Percentiles rank a stretch among this genome's conserved stretches.
Conservation (phyloP, 2,329 filamentous ascomycete species). For the Alternaria atra region DNA sequence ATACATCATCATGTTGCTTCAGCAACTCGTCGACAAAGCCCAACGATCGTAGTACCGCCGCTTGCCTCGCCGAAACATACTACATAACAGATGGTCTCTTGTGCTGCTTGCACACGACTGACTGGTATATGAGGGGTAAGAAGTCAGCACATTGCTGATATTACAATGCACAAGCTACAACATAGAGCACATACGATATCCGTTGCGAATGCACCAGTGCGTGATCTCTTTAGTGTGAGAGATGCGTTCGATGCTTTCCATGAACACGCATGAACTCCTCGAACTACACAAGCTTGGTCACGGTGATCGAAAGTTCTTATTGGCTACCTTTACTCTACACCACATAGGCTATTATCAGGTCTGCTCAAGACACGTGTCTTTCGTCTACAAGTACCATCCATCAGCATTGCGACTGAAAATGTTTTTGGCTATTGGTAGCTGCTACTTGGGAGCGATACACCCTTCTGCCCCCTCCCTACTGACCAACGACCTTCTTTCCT, state of each 20-base stretch:
- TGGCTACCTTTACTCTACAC: no score
- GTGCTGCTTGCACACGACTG: background rate
- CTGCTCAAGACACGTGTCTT: background rate
- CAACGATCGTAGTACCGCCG: background rate
- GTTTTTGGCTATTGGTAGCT: no score
- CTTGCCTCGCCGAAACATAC: background rate
- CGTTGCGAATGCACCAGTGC: background rate
- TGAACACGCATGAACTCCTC: background rate
- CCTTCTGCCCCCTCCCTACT: no score
- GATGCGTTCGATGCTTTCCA: background rate
- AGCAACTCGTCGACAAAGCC: background rate
- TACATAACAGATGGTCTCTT: background rate
- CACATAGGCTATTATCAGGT: no score
- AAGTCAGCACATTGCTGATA: background rate
- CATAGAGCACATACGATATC: no score
- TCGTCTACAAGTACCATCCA: background rate
- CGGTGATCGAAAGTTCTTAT: background rate
- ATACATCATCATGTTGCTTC: background rate
- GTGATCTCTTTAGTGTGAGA: background rate
- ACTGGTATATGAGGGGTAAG: background rate
- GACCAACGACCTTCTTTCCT: conserved; percentile 27
- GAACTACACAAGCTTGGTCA: background rate
- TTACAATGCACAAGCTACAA: background rate
- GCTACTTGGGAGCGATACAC: no score
- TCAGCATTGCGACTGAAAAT: background rate